A percentile compares a stretch with the other conserved stretches of the same genome.
Evolutionary conservation across 2,329 filamentous ascomycete species (phyloP).

Genomic region (Penicillium sp.): DNA sequence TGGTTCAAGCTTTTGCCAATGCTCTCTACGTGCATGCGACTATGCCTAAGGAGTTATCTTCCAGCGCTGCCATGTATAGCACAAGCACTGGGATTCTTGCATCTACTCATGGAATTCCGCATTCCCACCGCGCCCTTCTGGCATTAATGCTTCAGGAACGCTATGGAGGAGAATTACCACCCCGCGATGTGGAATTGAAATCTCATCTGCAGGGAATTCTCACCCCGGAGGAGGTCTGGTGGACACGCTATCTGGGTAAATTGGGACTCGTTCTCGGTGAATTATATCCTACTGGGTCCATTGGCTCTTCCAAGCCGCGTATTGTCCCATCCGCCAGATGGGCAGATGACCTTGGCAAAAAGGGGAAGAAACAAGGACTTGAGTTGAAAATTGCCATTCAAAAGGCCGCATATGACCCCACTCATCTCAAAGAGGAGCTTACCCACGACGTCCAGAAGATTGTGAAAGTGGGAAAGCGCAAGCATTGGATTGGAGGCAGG

Average conservation of each 20-base stretch:
- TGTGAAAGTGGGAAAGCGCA: conserved; percentile 39
- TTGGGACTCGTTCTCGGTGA: conserved; percentile 30
- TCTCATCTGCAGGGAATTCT: conserved; percentile 29
- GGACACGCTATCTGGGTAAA: conserved; percentile 35
- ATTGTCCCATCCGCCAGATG: conserved; percentile 29
- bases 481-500: conserved; percentile 36
- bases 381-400: conserved; percentile 28
- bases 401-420: conserved; percentile 25
- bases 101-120: conserved; percentile 35
- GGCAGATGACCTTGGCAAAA: conserved; percentile 33
- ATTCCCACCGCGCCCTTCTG: conserved; percentile 34
- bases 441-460: conserved; percentile 26
- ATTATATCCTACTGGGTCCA: conserved; percentile 33
- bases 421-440: conserved; percentile 26
- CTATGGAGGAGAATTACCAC: conserved; percentile 35
- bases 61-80: conserved; percentile 32
- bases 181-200: conserved; percentile 32
- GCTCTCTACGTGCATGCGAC: conserved; percentile 33
- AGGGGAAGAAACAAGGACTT: conserved; percentile 31
- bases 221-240: conserved; percentile 37
- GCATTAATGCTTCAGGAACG: conserved; percentile 36
- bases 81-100: conserved; percentile 36
- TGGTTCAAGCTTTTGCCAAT: conserved; percentile 35
- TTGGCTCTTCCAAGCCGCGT: conserved; percentile 27
- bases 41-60: conserved; percentile 35